A percentile compares a stretch with the other conserved stretches of the same genome.
Conservation (phyloP, 2,329 filamentous ascomycete genomes). For the Didymella glomerata region DNA sequence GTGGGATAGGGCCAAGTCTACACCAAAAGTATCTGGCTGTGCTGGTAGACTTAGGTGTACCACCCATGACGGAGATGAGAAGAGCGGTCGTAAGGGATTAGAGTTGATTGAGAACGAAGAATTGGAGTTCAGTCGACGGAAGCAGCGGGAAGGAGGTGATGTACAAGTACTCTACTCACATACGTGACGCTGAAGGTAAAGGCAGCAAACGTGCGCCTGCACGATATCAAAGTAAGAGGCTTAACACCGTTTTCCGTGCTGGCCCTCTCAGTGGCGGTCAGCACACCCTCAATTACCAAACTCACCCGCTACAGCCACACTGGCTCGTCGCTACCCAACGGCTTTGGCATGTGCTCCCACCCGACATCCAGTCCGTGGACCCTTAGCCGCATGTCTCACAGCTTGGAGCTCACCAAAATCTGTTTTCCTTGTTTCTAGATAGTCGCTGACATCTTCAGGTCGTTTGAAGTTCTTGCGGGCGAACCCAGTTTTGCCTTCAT, state of each 20-base stretch:
- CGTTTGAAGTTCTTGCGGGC: conserved; percentile 44
- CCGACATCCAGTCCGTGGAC: conserved; percentile 58
- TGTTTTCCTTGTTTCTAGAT: conserved; percentile 57
- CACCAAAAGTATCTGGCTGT: background rate
- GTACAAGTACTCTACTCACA: background rate
- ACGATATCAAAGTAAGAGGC: background rate
- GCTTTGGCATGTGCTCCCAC: conserved; percentile 63
- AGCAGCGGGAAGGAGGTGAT: background rate
- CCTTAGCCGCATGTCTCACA: conserved; percentile 57
- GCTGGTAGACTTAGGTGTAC: background rate
- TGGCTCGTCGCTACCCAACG: conserved; percentile 58
- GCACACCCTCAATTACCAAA: background rate
- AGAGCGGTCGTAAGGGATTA: background rate
- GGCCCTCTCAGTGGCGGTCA: too few relatives aligned
- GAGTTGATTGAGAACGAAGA: background rate
- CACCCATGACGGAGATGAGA: background rate
- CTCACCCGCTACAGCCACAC: conserved; percentile 45
- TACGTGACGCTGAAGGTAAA: background rate
- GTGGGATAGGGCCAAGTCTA: background rate
- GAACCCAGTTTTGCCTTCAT: conserved; percentile 57
- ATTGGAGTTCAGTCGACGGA: background rate
- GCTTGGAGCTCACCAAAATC: conserved; percentile 59
- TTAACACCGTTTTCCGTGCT: background rate
- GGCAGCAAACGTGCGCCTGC: background rate
- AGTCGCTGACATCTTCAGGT: conserved; percentile 45